Conservation (phyloP, 2,329 filamentous ascomycete genomes). For the Fusarium scirpi region DNA sequence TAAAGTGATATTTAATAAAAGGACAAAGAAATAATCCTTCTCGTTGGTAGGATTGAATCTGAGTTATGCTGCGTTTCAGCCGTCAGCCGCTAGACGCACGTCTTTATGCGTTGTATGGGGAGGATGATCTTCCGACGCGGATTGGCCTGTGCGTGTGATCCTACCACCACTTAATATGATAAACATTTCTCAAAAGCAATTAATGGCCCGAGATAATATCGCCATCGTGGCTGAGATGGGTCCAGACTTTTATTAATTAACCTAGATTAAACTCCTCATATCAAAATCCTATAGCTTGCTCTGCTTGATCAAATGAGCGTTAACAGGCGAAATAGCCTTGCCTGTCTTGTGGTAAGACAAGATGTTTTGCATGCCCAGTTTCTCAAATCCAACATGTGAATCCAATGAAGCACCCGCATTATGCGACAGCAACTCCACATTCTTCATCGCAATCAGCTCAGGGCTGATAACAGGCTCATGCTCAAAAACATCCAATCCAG, state of each 20-base stretch:
- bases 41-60: conserved; percentile 18
- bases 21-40: not conserved
- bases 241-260: not conserved
- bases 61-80: conserved; percentile 14
- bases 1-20: not conserved
- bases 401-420: conserved; percentile 45
- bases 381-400: conserved; percentile 45
- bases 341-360: conserved; percentile 38
- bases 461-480: conserved; percentile 67
- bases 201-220: not conserved
- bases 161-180: not conserved
- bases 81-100: conserved; percentile 23
- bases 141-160: conserved; percentile 1
- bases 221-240: not conserved
- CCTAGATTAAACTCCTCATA: not conserved
- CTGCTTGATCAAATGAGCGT: conserved; percentile 44
- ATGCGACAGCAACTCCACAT: conserved; percentile 44
- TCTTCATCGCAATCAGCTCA: conserved; percentile 44
- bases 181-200: not conserved
- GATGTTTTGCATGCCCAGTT: conserved; percentile 46
- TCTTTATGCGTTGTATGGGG: conserved; percentile 18
- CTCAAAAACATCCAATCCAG: conserved; percentile 78
- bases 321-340: conserved; percentile 45
- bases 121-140: not conserved
- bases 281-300: conserved; percentile 35